Evolutionary conservation across 108 stramenopile genomes (phyloP).

Genomic region (Aurantiochytrium sp.): DNA sequence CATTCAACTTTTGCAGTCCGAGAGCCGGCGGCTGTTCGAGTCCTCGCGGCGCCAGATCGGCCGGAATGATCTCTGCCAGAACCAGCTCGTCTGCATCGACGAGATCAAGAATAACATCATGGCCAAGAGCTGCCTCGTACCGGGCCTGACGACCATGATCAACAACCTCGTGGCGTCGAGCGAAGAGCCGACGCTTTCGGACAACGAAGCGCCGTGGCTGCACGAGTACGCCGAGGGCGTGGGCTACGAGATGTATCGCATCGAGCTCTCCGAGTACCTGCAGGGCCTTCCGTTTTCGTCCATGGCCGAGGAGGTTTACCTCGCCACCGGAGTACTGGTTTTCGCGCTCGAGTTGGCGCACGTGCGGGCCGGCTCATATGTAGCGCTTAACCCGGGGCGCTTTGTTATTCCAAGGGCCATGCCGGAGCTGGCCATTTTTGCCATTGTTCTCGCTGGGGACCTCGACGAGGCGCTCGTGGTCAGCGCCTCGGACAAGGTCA

Average conservation of each 20-base stretch:
- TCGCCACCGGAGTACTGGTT: background rate
- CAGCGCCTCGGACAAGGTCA: background rate
- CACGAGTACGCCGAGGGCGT: constrained; percentile 1
- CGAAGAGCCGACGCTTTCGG: constrained; percentile 9
- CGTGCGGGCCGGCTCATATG: background rate
- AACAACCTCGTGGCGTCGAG: constrained; percentile 34
- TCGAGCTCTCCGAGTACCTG: background rate
- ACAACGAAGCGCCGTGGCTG: background rate
- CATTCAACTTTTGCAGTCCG: constrained; percentile 29
- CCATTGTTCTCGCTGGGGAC: constrained; percentile 11
- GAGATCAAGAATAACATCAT: constrained; percentile 22
- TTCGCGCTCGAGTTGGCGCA: constrained; percentile 26
- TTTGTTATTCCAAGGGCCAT: background rate
- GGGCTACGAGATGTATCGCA: constrained; percentile 30
- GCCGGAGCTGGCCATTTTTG: background rate
- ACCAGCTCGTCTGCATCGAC: constrained; percentile 1
- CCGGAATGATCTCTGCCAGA: background rate
- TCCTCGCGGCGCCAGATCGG: background rate
- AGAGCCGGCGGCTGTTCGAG: constrained; percentile 24
- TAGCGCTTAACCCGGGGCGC: background rate
- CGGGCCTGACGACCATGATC: constrained; percentile 24
- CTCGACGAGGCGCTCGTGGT: background rate
- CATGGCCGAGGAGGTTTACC: background rate
- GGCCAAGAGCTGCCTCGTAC: constrained; percentile 28
- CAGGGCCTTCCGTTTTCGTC: background rate